Percentiles rank a stretch among this genome's conserved stretches.
phyloP scores from a whole-genome alignment of 768 basidiomycete genomes.

The Panellus pusillus region DNA sequence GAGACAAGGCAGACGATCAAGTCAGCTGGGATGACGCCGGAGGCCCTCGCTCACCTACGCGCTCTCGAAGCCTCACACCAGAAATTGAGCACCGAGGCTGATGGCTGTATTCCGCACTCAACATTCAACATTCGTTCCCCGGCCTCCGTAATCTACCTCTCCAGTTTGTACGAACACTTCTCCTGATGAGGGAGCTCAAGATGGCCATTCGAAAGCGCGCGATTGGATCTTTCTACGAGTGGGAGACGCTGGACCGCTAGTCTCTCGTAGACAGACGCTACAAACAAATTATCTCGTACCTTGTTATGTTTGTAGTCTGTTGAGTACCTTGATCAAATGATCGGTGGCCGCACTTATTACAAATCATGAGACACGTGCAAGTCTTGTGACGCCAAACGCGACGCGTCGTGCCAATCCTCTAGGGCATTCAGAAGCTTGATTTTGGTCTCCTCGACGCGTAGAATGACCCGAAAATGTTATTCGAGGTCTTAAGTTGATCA shows the following conservation, averaged over 20 bases:
- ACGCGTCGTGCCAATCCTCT: no score
- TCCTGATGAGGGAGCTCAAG: constrained; percentile 31
- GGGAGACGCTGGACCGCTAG: constrained; percentile 28
- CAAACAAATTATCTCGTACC: no score
- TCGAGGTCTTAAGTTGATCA: no score
- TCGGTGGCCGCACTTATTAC: no score
- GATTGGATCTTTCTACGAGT: constrained; percentile 27
- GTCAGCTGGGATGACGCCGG: background rate
- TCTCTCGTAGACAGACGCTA: no score
- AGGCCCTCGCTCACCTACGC: constrained; percentile 17
- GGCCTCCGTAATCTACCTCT: constrained; percentile 29
- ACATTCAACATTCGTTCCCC: constrained; percentile 33
- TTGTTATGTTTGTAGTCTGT: no score
- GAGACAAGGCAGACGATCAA: constrained; percentile 10
- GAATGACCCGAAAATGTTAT: no score
- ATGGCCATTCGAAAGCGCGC: constrained; percentile 27
- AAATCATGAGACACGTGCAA: no score
- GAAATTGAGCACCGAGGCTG: constrained; percentile 25
- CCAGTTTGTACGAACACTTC: constrained; percentile 30
- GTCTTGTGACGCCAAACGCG: no score
- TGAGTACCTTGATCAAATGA: no score
- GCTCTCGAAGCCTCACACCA: constrained; percentile 24
- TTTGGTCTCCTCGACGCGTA: no score
- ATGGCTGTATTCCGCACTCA: constrained; percentile 35
- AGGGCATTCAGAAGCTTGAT: no score